Base-by-base conservation (phyloP, 148 eudicot species). In the Fagopyrum esculentum region DNA sequence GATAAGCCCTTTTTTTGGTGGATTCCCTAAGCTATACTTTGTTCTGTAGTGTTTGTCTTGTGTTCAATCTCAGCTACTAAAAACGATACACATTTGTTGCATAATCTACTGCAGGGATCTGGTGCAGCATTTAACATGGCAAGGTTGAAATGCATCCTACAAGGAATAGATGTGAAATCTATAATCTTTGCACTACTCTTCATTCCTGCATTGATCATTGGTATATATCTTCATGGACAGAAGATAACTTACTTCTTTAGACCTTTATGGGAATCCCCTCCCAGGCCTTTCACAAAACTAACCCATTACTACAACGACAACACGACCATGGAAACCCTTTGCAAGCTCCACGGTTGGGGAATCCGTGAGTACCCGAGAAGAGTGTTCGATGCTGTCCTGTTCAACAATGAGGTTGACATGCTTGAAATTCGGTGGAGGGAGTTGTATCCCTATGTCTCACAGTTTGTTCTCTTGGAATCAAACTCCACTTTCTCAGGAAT, bases 331-430 rank as follows among this genome's bases (percentile, higher is more conserved):
- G 79, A 79, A 19, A 81, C 77, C 63, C 87, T 88, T n/a, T 88
- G 91, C 80, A 84, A 78, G 52, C 89, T 85, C 54, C 91, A 88
- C 15, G 89, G 91, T 43, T 88, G 91, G 91, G 78, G 78, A 22
- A 71, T 81, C 12, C 86, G 89, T 0, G 89, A 84, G 16, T 88
- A 52, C 72, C 91, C 91, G 0, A 79, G 91, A 73, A 79, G 89
- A n/a, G 91, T 88, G 19, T 88, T 68, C 59, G 91, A 88, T 75
- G 89, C 91, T 1, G 87, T 88, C 40, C 61, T 88, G 3, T 88
- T 88, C 80, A 88, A 84, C 71, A 88, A 88, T 12, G 91, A 88
- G 76, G 74, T 86, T 1, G 91, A 88, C 75, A 86, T 88, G 84
- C 87, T 88, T 45, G 84, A 76, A 1, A 84, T 88, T 15, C 72